phyloP scores from a whole-genome alignment of 83 land plant species.

The Picea abies region DNA sequence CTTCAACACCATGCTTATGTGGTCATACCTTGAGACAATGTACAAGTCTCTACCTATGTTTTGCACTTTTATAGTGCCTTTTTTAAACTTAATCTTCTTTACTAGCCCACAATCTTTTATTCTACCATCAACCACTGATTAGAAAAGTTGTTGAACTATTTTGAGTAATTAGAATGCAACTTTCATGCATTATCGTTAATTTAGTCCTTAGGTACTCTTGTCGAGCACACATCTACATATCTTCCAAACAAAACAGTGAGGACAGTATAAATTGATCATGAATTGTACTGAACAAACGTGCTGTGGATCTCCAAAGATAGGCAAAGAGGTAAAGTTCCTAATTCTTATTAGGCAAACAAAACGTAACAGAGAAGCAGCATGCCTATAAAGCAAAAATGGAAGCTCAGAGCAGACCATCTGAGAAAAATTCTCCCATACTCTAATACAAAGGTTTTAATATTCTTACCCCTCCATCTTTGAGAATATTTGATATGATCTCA shows the following conservation, averaged over 20 bases:
- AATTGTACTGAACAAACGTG: background rate
- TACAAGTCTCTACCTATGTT: background rate
- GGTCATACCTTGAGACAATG: background rate
- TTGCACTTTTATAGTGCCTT: background rate
- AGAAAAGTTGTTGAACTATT: background rate
- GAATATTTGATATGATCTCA: conserved; percentile 79
- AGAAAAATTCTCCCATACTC: background rate
- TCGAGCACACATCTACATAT: background rate
- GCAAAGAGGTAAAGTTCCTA: background rate
- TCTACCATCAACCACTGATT: background rate
- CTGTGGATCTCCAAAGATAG: background rate
- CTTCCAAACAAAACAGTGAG: background rate
- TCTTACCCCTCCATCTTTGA: conserved; percentile 95
- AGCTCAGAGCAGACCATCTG: background rate
- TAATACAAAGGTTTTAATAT: conserved; percentile 5
- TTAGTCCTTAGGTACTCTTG: background rate
- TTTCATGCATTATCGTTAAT: background rate
- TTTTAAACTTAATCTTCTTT: background rate
- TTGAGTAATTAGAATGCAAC: background rate
- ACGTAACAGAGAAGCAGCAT: background rate
- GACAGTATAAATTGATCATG: background rate
- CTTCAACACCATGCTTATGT: background rate
- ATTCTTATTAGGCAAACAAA: background rate
- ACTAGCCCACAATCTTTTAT: background rate
- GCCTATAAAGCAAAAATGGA: background rate